These are phyloP conservation scores for Colletotrichum navitas DNA, from an alignment of 2,329 filamentous ascomycete species.

Conservation along the genomic window DNA sequence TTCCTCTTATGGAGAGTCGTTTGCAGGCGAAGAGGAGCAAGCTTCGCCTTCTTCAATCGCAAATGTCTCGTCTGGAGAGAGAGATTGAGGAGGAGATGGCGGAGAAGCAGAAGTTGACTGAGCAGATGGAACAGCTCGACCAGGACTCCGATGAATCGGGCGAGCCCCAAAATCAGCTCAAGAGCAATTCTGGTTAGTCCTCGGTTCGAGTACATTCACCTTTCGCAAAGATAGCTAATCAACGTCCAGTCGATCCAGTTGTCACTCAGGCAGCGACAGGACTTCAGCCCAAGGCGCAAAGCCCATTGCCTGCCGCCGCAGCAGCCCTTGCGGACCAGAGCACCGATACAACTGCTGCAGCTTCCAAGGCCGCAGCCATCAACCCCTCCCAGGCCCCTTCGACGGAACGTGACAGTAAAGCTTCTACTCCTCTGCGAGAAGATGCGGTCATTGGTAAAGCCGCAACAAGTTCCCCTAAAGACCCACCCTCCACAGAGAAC, in stretches of 20 bases:
- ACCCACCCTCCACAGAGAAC: slow-evolving; percentile 14
- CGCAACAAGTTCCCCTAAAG: slow-evolving; percentile 12
- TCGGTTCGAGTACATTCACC: not conserved
- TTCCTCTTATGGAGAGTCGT: slow-evolving; percentile 54
- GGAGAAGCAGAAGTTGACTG: slow-evolving; percentile 51
- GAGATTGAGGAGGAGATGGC: slow-evolving; percentile 58
- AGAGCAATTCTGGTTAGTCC: slow-evolving; percentile 38
- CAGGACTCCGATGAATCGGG: slow-evolving; percentile 26
- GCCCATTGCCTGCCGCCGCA: not conserved
- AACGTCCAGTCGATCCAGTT: slow-evolving; percentile 24
- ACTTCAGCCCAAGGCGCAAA: slow-evolving; percentile 13
- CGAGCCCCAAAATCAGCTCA: slow-evolving; percentile 32
- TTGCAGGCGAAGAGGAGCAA: slow-evolving; percentile 61
- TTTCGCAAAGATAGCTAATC: not conserved
- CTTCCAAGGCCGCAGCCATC: not conserved
- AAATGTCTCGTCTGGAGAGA: slow-evolving; percentile 61
- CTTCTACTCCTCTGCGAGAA: slow-evolving; percentile 8
- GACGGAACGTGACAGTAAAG: not conserved
- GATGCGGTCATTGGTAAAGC: slow-evolving; percentile 33
- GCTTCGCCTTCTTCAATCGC: slow-evolving; percentile 60
- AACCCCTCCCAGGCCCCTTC: not conserved
- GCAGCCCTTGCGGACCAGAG: not conserved
- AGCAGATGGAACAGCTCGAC: slow-evolving; percentile 45
- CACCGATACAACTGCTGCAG: not conserved
- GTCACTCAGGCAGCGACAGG: slow-evolving; percentile 4